phyloP scores from a whole-genome alignment of 805 yeast species.

The Lachancea sp. region DNA sequence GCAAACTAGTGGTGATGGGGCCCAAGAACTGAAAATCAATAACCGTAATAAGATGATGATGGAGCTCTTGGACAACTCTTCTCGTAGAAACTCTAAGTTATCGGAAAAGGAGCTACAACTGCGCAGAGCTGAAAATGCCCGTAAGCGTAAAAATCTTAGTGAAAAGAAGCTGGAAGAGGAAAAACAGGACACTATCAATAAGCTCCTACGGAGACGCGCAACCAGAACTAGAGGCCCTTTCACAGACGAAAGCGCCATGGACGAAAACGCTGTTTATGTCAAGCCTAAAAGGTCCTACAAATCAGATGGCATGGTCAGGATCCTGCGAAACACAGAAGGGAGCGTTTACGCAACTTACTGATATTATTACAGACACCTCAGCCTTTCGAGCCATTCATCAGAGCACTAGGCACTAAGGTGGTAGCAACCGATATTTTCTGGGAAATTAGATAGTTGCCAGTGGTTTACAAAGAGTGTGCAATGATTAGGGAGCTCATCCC shows the following conservation, averaged over 20 bases:
- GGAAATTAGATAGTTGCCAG: too few species aligned
- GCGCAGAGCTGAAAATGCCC: conserved; percentile 78
- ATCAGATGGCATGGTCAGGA: conserved; percentile 24
- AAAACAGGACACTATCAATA: conserved; percentile 85
- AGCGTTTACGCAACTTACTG: conserved; percentile 19
- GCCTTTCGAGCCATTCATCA: too few species aligned
- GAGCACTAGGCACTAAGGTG: too few species aligned
- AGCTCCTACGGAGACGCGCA: conserved; percentile 77
- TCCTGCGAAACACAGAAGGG: conserved; percentile 13
- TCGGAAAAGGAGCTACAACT: conserved; percentile 81
- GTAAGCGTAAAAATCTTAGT: conserved; percentile 79
- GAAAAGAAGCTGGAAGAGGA: conserved; percentile 85
- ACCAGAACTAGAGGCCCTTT: conserved; percentile 48
- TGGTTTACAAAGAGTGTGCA: too few species aligned
- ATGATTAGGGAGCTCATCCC: too few species aligned
- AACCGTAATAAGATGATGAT: conserved; percentile 11
- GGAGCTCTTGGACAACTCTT: conserved; percentile 9
- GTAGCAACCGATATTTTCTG: too few species aligned
- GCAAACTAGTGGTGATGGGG: background rate
- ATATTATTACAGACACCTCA: background rate
- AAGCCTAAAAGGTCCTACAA: conserved; percentile 31
- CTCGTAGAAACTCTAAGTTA: conserved; percentile 44
- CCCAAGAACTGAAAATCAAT: conserved; percentile 5
- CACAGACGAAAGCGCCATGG: background rate
- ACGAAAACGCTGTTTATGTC: conserved; percentile 14